Percentiles rank a stretch among this genome's conserved stretches.
These are phyloP conservation scores for Anaeramoeba flamelloides DNA, from an alignment of 78 protist species.

Conservation along the genomic window DNA sequence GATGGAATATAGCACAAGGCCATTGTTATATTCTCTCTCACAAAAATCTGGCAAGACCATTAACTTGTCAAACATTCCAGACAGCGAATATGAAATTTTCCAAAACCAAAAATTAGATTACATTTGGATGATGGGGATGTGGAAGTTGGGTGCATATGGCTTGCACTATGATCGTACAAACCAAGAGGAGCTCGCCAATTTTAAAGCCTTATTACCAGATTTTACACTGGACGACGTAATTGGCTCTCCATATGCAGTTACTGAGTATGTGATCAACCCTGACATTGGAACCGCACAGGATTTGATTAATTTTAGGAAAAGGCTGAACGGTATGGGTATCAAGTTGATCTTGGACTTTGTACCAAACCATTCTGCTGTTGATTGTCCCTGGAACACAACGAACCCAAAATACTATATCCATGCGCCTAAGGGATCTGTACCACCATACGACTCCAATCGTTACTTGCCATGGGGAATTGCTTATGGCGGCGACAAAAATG, in stretches of 20 bases:
- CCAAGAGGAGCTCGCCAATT: slow-evolving; percentile 30
- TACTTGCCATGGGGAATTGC: slow-evolving; percentile 54
- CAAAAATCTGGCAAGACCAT: not conserved
- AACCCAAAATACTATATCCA: slow-evolving; percentile 32
- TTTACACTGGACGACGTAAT: slow-evolving; percentile 52
- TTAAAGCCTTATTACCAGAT: not conserved
- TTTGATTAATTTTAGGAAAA: slow-evolving; percentile 4
- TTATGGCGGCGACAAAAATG: too few species aligned
- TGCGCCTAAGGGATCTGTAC: slow-evolving; percentile 32
- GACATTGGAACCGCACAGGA: slow-evolving; percentile 36
- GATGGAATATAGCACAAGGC: slow-evolving; percentile 15
- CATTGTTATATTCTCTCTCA: slow-evolving; percentile 17
- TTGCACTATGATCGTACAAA: slow-evolving; percentile 41
- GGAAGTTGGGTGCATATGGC: slow-evolving; percentile 54
- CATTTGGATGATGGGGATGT: slow-evolving; percentile 64
- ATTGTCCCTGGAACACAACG: slow-evolving; percentile 19
- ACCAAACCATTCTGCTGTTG: slow-evolving; percentile 70
- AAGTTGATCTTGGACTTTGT: slow-evolving; percentile 24
- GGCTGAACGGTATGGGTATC: too few species aligned
- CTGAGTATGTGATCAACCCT: slow-evolving; percentile 41
- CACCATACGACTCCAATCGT: slow-evolving; percentile 37
- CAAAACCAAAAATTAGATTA: slow-evolving; percentile 2
- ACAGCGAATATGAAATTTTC: slow-evolving; percentile 9
- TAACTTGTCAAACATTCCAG: slow-evolving; percentile 16
- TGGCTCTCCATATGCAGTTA: slow-evolving; percentile 69